Evolutionary conservation across 257 asterid genomes (phyloP), one percentile per base, ranked within the genome.

Genomic region (Solanum sejunctum): DNA sequence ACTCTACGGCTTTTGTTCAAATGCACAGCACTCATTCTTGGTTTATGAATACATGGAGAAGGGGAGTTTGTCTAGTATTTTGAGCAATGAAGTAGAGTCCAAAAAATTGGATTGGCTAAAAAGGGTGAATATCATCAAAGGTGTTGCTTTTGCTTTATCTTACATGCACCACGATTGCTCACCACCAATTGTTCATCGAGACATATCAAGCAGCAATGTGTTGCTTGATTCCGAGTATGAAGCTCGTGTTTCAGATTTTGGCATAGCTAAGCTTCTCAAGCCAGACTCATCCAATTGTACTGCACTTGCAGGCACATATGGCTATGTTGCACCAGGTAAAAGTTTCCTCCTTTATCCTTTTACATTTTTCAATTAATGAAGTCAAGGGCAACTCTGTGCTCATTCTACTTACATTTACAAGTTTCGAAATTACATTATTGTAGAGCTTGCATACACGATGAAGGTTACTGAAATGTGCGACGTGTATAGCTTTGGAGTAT

Each of bases 391-490:
- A 32, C 36, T 32, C 36, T 32, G 36, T 32, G 36, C 36, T 32
- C 36, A 32, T 3, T 32, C 36, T 32, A 32, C 36, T 32, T 32
- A 32, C 43, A 69, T 57, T 21, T 47, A 20, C 0, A 73, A 8
- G 39, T 21, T 47, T 73, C 36, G 36, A 32, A 32, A 32, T 32
- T 32, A 32, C 36, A 60, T 84, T 73, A 12, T 81, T 43, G 49
- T 77, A 84, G 86, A 84, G 60, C 58, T 84, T 41, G 86, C 86
- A 21, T 84, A 71, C 18, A 84, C 86, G 39, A 7, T 84, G 86
- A 73, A 73, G 71, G 83, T 84, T 1, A 84, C 86, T 4, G 64
- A 73, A 57, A 84, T 55, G 71, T 84, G 86, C 60, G 86, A 84
- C 13, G 86, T 84, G 21, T 84, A 84, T 60, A 73, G 86, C 72